Evolutionary conservation across 78 protist species (phyloP), one percentile per base, ranked within the genome.

Genomic region (Guillardia theta): DNA sequence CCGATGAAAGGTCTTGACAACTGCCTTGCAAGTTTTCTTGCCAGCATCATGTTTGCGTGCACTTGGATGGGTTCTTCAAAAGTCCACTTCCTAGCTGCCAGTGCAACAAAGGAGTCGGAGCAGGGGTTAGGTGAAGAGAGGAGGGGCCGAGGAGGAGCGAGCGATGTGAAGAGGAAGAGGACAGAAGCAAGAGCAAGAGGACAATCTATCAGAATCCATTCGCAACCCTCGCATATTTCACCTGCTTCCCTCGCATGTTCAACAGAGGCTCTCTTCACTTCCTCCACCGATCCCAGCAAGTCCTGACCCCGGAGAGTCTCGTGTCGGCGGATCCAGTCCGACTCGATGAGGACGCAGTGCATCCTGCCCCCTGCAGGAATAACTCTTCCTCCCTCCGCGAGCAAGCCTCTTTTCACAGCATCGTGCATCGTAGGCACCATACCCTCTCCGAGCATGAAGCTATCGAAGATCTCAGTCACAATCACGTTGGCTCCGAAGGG

Each of bases 401-500:
- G 62, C 62, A 53, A 18, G 12, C 62, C 62, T 12, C 62, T 12
- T 53, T 12, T 18, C 62, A 53, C 88, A 19, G 93, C 95, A 37
- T 94, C 48, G 33, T 24, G 21, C 54, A 94, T 50, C 22, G 78
- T 36, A 4, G n/a, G 39, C 8, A 88, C 39, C 21, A 92, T 87
- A 37, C 88, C 78, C 58, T 94, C 95, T 41, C 93, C 92, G 41
- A 94, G 76, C 37, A 94, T 93, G 37, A 24, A 43, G 33, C 93
- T 58, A 62, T 92, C 95, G 44, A 94, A 94, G 24, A 94, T 53
- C 54, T 94, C 95, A 39, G 53, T 53, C n/a, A 94, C 87, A 10
- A 94, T 5, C 12, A 94, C 8, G 37, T 94, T 88, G 2, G 94
- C 92, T 21, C 62, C 62, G 33, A 18, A 21, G 15, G 27, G 21